Conservation (phyloP, 176 grass and related monocot genomes). For the Saccharum spontaneum region DNA sequence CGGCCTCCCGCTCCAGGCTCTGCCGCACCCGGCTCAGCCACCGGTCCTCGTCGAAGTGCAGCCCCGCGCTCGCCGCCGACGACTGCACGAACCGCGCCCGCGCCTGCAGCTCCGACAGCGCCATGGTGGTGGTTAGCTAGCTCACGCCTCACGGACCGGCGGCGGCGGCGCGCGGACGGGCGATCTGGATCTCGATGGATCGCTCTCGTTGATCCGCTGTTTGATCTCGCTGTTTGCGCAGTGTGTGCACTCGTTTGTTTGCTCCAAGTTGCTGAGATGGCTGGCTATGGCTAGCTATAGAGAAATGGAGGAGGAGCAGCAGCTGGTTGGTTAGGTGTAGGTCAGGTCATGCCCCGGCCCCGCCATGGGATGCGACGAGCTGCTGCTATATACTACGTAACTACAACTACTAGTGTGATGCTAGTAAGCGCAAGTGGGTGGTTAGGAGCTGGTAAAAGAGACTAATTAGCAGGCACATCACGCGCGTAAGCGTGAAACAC, state of each 20-base stretch:
- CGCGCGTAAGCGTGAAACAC: conserved; percentile 32
- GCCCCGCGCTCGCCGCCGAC: conserved; percentile 20
- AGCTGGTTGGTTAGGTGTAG: no score
- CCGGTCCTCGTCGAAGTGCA: conserved; percentile 53
- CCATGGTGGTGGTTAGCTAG: no score
- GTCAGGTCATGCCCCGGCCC: no score
- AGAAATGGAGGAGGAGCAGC: no score
- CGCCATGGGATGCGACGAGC: neutral
- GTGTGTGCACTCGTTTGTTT: neutral
- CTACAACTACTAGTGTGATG: neutral
- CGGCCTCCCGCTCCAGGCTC: conserved; percentile 46
- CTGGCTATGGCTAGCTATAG: no score
- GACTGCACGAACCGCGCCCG: conserved; percentile 33
- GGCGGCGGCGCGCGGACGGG: no score
- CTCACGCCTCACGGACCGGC: no score
- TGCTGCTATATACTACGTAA: neutral
- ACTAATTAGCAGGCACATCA: neutral
- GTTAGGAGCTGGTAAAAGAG: neutral
- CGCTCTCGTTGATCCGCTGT: no score
- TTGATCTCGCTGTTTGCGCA: no score
- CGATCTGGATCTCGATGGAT: no score
- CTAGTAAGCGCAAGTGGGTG: neutral
- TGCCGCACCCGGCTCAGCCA: conserved; percentile 67
- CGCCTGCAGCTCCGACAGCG: conserved; percentile 39
- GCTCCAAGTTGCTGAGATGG: neutral